phyloP scores from a whole-genome alignment of 345 rosid genomes.

The Citrus sp. region DNA sequence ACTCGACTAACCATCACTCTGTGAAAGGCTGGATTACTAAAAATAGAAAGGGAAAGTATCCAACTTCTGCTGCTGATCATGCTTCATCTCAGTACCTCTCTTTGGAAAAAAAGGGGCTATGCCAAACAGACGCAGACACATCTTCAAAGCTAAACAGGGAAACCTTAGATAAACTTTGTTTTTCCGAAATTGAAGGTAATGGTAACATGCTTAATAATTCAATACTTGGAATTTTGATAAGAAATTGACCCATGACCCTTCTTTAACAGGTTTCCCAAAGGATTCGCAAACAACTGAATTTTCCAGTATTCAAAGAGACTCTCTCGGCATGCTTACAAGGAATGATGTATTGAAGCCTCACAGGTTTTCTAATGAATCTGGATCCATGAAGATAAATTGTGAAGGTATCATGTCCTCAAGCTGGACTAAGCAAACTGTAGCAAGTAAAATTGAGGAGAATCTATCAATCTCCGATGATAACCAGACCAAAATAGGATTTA shows the following conservation, averaged over 20 bases:
- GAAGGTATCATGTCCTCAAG: constrained; percentile 3
- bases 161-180: not conserved
- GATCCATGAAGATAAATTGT: not conserved
- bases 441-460: not conserved
- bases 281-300: constrained; percentile 8
- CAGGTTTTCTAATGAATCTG: not conserved
- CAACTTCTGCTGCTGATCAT: not conserved
- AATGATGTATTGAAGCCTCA: constrained; percentile 4
- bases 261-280: not conserved
- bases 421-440: constrained; percentile 7
- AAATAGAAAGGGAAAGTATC: not conserved
- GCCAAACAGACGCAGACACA: constrained; percentile 8
- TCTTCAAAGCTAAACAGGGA: constrained; percentile 8
- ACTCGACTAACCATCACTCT: not conserved
- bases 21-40: not conserved
- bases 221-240: not conserved
- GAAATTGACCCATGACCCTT: constrained; percentile 3
- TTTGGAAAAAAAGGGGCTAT: not conserved
- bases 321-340: not conserved
- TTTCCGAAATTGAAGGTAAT: constrained; percentile 9
- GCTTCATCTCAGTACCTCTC: constrained; percentile 5
- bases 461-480: not conserved
- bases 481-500: not conserved
- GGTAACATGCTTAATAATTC: not conserved
- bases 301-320: not conserved